phyloP scores from a whole-genome alignment of 306 rosid species.

The Gastrolobium villosum region DNA sequence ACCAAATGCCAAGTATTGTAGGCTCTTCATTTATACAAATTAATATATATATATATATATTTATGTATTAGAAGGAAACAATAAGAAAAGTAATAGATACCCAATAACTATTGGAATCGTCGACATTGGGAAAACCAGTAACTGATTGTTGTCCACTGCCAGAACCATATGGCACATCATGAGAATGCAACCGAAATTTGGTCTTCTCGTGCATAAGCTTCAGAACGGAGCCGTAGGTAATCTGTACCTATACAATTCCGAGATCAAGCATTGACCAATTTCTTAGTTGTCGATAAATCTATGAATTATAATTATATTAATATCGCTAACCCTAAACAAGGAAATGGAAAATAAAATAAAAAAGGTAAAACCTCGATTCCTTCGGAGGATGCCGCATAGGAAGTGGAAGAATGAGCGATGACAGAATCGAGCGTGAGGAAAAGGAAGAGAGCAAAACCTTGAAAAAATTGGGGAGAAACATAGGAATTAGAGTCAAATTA shows the following conservation, averaged over 20 bases:
- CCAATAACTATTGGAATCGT: constrained; percentile 99
- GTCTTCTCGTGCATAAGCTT: constrained; percentile 97
- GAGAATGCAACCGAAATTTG: constrained; percentile 92
- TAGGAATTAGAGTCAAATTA: too few species aligned
- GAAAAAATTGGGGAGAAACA: too few species aligned
- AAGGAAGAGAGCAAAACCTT: constrained; percentile 79
- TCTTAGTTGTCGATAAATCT: not conserved
- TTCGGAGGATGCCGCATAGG: constrained; percentile 68
- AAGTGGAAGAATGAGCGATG: constrained; percentile 63
- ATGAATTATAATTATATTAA: not conserved
- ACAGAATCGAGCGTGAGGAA: constrained; percentile 78
- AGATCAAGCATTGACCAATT: not conserved
- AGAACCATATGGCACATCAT: constrained; percentile 98
- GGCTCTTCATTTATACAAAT: not conserved
- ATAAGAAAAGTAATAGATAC: constrained; percentile 47
- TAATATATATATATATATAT: too few species aligned
- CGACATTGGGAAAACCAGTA: constrained; percentile 88
- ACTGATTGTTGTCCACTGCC: constrained; percentile 99
- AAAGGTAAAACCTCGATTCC: constrained; percentile 77
- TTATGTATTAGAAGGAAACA: too few species aligned
- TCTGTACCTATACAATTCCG: constrained; percentile 50
- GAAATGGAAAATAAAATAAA: not conserved
- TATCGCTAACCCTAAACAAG: constrained; percentile 23
- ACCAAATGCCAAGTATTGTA: not conserved
- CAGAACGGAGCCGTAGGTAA: constrained; percentile 86